Conservation (phyloP, 345 rosid genomes). For the Abelmoschus esculentus region DNA sequence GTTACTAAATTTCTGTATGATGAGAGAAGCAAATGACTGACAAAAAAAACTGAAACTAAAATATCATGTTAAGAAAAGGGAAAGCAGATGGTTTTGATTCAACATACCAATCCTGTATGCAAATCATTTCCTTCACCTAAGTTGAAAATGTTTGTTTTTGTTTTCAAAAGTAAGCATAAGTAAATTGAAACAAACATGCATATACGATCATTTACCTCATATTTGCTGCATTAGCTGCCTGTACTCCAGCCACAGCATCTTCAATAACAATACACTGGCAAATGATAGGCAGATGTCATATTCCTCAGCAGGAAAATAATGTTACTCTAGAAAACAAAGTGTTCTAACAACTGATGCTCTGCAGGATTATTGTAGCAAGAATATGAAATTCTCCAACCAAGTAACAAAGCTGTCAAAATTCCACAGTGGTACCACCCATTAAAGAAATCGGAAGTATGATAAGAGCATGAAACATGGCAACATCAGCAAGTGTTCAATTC, state of each 20-base stretch:
- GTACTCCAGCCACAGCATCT: conserved; percentile 32
- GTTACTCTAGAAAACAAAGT: not conserved
- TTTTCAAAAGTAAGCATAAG: not conserved
- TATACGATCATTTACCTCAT: conserved; percentile 56
- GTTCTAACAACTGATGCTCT: conserved; percentile 1
- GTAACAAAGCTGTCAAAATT: not conserved
- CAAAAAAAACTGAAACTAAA: conserved; percentile 4
- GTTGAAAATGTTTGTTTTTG: not conserved
- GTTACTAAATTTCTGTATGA: not conserved
- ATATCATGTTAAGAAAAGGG: too few species aligned
- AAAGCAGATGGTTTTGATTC: too few species aligned
- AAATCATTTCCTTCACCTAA: not conserved
- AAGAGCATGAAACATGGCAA: not conserved
- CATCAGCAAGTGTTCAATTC: not conserved
- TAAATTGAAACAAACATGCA: conserved; percentile 8
- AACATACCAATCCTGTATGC: not conserved
- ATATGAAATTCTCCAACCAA: not conserved
- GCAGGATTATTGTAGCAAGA: not conserved
- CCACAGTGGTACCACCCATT: not conserved
- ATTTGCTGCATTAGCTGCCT: conserved; percentile 88
- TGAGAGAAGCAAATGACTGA: not conserved
- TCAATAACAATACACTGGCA: too few species aligned
- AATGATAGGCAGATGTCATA: conserved; percentile 3
- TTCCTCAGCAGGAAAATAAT: not conserved
- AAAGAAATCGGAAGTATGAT: not conserved